Conservation (phyloP, 140 eudicot species). For the Oenanthe javanica region DNA sequence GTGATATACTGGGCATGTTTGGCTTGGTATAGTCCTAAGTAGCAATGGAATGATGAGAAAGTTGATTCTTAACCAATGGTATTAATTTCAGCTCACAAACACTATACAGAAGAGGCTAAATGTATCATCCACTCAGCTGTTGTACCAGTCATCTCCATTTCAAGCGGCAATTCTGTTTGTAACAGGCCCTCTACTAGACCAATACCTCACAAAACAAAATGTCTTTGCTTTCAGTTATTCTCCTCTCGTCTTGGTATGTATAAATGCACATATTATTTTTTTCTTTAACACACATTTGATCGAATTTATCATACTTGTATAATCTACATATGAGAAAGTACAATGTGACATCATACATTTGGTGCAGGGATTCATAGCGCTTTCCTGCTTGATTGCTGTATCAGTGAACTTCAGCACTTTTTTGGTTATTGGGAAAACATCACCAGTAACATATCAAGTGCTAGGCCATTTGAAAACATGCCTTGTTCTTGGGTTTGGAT, state of each 20-base stretch:
- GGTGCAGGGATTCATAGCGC: slow-evolving; percentile 73
- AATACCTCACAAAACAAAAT: slow-evolving; percentile 65
- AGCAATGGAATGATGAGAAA: neutral
- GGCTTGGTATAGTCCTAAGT: neutral
- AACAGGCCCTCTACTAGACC: slow-evolving; percentile 84
- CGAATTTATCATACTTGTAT: slow-evolving; percentile 50
- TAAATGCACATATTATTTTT: slow-evolving; percentile 29
- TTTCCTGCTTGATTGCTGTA: slow-evolving; percentile 92
- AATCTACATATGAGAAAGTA: too few species aligned
- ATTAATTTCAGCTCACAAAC: slow-evolving; percentile 72
- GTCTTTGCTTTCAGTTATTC: slow-evolving; percentile 86
- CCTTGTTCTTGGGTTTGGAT: slow-evolving; percentile 95
- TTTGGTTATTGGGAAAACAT: slow-evolving; percentile 94
- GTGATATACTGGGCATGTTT: too few species aligned
- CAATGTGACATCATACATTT: neutral
- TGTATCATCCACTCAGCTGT: slow-evolving; percentile 84
- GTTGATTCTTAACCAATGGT: slow-evolving; percentile 22
- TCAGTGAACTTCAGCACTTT: slow-evolving; percentile 97
- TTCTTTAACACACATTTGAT: slow-evolving; percentile 54
- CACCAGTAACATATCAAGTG: slow-evolving; percentile 97
- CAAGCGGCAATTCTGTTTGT: slow-evolving; percentile 87
- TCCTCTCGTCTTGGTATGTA: slow-evolving; percentile 60
- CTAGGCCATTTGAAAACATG: slow-evolving; percentile 93
- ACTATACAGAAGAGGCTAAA: slow-evolving; percentile 89
- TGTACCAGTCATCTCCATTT: slow-evolving; percentile 92